Evolutionary conservation across 192 early-diverging fungal genomes (phyloP).

Genomic region (Oehlia diaphana): DNA sequence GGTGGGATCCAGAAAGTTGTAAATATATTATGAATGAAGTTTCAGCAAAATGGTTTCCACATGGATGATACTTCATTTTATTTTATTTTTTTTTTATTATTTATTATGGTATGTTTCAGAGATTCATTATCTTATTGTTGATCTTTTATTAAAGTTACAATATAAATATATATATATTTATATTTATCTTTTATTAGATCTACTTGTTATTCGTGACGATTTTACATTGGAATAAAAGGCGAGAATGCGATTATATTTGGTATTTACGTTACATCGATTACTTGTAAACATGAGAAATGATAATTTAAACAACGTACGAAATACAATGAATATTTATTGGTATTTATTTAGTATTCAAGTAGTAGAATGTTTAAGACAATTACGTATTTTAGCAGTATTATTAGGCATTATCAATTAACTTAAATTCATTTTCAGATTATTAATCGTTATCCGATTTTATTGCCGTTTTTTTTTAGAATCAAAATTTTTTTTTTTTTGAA

Average conservation of each 20-base stretch:
- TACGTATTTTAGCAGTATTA: background rate
- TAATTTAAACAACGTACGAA: background rate
- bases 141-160: too few relatives aligned
- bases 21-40: slow-evolving; percentile 18
- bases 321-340: background rate
- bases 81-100: background rate
- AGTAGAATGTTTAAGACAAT: background rate
- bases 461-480: background rate
- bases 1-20: slow-evolving; percentile 18
- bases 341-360: background rate
- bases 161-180: too few relatives aligned
- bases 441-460: background rate
- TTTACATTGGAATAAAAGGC: background rate
- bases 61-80: background rate
- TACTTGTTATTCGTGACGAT: background rate
- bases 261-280: background rate
- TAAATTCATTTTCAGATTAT: background rate
- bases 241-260: slow-evolving; percentile 1
- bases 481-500: background rate
- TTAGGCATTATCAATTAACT: background rate
- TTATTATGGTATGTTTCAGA: background rate
- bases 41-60: slow-evolving; percentile 18
- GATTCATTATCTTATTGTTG: background rate
- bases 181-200: too few relatives aligned
- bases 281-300: background rate